phyloP scores from a whole-genome alignment of 352 stramenopile species.

The Phytophthora brassicae region DNA sequence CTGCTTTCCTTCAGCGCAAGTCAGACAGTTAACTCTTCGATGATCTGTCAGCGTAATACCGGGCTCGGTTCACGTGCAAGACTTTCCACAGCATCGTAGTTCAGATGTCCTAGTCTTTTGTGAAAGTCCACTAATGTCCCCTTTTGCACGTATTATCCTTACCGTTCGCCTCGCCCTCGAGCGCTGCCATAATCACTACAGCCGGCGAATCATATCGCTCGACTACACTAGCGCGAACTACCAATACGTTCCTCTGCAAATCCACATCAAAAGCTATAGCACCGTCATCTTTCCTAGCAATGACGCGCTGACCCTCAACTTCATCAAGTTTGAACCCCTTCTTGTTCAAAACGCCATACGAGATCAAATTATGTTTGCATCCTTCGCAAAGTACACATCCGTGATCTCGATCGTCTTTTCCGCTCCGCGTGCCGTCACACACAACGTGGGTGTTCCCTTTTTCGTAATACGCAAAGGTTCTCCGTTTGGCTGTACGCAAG shows the following conservation, averaged over 20 bases:
- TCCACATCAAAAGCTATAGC: slow-evolving; percentile 16
- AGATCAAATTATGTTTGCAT: background rate
- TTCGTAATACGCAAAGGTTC: background rate
- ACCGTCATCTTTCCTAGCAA: background rate
- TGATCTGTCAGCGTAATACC: slow-evolving; percentile 7
- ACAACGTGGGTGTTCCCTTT: background rate
- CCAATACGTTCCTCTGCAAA: background rate
- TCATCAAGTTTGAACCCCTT: background rate
- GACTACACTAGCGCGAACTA: too few species aligned
- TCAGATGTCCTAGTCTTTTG: slow-evolving; percentile 2
- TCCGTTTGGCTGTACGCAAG: background rate
- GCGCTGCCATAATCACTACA: background rate
- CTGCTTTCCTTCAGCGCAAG: slow-evolving; percentile 20
- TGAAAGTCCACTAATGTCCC: slow-evolving; percentile 6
- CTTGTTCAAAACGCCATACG: background rate
- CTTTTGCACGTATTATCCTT: slow-evolving; percentile 5
- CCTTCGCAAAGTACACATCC: background rate
- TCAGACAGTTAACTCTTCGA: slow-evolving; percentile 9
- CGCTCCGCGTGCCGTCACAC: background rate
- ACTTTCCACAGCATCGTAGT: slow-evolving; percentile 1
- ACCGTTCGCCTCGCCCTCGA: background rate
- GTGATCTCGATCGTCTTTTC: background rate
- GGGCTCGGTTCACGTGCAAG: slow-evolving; percentile 4
- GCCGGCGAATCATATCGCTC: too few species aligned
- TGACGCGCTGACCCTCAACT: background rate